Conservation (phyloP, 345 rosid species). For the Kandelia obovata region DNA sequence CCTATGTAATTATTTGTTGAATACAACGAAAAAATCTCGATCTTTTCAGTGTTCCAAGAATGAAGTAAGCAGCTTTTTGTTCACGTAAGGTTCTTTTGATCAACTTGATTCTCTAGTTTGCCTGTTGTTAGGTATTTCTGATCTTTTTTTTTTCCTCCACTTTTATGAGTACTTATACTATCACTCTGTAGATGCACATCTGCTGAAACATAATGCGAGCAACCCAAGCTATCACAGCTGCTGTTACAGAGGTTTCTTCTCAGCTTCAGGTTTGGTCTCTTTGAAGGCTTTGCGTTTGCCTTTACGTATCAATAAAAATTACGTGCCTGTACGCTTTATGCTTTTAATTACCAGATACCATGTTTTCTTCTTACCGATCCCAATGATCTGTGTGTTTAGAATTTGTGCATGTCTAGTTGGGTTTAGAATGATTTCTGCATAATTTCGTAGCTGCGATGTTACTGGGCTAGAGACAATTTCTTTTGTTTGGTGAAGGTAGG, state of each 20-base stretch:
- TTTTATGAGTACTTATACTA: neutral
- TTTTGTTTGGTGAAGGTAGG: too few species aligned
- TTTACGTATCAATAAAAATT: neutral
- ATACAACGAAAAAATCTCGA: too few species aligned
- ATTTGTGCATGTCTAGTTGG: too few species aligned
- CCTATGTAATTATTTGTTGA: too few species aligned
- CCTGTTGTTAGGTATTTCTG: neutral
- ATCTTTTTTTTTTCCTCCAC: neutral
- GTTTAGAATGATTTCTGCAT: too few species aligned
- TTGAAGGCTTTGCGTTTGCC: neutral
- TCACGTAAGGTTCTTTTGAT: neutral
- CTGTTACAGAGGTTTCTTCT: conserved; percentile 15
- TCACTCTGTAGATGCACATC: neutral
- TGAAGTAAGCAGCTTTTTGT: neutral
- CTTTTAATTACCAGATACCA: neutral
- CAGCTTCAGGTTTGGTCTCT: conserved; percentile 8
- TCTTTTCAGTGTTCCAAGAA: neutral
- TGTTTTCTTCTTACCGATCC: too few species aligned
- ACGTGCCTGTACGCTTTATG: neutral
- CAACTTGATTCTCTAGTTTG: neutral
- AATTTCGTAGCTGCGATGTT: too few species aligned
- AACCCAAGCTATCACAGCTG: conserved; percentile 5
- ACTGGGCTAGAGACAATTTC: too few species aligned
- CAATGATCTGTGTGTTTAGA: too few species aligned
- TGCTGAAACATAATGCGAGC: conserved; percentile 11